Evolutionary conservation across 345 rosid genomes (phyloP).

Genomic region (Brassica juncea): DNA sequence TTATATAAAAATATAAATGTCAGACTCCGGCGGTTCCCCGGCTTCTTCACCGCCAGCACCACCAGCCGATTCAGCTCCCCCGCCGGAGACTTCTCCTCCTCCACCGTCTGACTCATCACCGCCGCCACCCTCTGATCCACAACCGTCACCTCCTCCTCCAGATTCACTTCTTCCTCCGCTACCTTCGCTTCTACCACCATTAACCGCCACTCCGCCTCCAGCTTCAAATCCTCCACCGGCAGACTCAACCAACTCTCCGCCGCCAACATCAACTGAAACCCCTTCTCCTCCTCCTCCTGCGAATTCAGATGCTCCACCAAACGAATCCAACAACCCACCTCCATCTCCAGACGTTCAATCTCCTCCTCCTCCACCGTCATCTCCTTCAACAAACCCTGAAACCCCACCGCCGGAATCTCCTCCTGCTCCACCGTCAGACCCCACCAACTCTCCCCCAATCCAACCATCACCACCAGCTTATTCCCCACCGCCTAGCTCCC

Average conservation of each 20-base stretch:
- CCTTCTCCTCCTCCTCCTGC: constrained; percentile 33
- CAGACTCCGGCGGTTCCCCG: constrained; percentile 1
- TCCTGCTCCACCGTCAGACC: constrained; percentile 6
- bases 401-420: constrained; percentile 27
- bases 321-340: constrained; percentile 18
- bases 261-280: constrained; percentile 36
- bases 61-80: background rate
- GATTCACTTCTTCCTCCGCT: constrained; percentile 20
- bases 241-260: constrained; percentile 18
- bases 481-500: constrained; percentile 13
- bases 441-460: background rate
- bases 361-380: background rate
- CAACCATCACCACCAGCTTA: background rate
- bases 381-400: constrained; percentile 23
- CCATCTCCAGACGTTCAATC: background rate
- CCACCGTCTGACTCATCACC: constrained; percentile 25
- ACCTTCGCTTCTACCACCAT: constrained; percentile 25
- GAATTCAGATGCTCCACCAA: constrained; percentile 30
- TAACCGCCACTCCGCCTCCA: constrained; percentile 18
- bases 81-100: constrained; percentile 9
- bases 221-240: constrained; percentile 21
- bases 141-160: constrained; percentile 12
- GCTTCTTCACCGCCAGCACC: background rate
- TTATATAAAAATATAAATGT: background rate
- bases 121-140: background rate